phyloP scores from a whole-genome alignment of 176 grass and related monocot species.

The Eleusine indica region DNA sequence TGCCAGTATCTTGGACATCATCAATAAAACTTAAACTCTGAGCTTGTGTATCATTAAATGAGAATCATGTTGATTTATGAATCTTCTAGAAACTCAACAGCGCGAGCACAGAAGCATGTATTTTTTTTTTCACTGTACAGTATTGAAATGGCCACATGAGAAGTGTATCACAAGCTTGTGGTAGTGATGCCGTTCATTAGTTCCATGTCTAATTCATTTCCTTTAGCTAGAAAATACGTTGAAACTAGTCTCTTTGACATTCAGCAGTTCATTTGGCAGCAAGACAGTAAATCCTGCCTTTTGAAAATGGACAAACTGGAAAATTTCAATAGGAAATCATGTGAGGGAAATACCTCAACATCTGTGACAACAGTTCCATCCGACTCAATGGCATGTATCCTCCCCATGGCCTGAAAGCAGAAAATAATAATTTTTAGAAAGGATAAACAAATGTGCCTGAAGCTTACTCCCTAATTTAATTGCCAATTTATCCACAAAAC shows the following conservation, averaged over 20 bases:
- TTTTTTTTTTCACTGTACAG: not conserved
- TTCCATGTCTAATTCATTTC: constrained; percentile 4
- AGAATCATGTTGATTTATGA: not conserved
- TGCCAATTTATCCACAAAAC: not conserved
- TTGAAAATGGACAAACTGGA: not conserved
- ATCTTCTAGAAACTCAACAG: not conserved
- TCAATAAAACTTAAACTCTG: constrained; percentile 1
- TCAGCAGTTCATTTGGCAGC: constrained; percentile 6
- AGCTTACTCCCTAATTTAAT: constrained; percentile 1
- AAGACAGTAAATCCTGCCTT: not conserved
- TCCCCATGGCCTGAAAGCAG: constrained; percentile 79
- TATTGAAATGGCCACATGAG: constrained; percentile 17
- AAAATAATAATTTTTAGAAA: not conserved
- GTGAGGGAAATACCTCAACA: constrained; percentile 63
- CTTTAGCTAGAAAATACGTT: constrained; percentile 24
- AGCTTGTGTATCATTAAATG: not conserved
- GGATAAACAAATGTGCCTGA: not conserved
- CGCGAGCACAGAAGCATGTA: not conserved
- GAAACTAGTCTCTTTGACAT: not conserved
- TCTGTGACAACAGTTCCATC: constrained; percentile 78
- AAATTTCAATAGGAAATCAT: constrained; percentile 13
- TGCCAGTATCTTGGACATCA: not conserved
- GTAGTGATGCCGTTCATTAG: not conserved
- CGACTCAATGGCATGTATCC: constrained; percentile 90
- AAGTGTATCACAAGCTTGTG: not conserved